Base-by-base conservation (phyloP, 306 rosid species). In the Gastrolobium villosum region DNA sequence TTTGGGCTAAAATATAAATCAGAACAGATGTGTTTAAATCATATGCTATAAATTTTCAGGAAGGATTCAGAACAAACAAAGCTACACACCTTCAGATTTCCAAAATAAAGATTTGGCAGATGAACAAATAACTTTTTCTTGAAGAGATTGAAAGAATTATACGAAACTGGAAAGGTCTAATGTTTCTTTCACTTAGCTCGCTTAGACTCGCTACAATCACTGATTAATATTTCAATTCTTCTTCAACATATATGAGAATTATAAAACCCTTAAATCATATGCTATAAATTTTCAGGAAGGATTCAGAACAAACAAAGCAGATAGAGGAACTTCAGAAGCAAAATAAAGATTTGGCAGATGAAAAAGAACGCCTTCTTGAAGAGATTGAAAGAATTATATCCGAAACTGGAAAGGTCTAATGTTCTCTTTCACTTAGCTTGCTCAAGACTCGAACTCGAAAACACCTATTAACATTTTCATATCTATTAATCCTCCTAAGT, bases 61-160 rank as follows among this genome's bases (percentile, higher is more conserved):
- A 92, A 94, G 93, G 98, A 94, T 86, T 94, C 98, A 20, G 98
- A 92, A 76, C 98, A 94, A 82, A 94, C 98, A 14, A 94, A 89
- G 86, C 97, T 94, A 72, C 97, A 94, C 88, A 92, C 65, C 95
- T 94, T 72, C 97, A 94, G 79, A 91, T 87, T n/a, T n/a, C 86
- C 95, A 91, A 76, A 95, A 91, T 65, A 97, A 94, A 70, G 97
- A 92, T 0, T 79, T 94, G 60, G 82, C 79, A 7, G 95, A 92
- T 10, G 97, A 90, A 61, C n/a, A 92, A 94, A 7, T 97, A 94
- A 77, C 92, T 91, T 44, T 88, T 94, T 5, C 83, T 90, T 15
- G 97, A 92, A 87, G 97, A 92, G 88, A 90, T 94, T 30, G 97
- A 90, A 65, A 88, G 93, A 87, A 83, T 90, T 82, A 40, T 90